These are phyloP conservation scores for Pseudomonodictys pantanalensis DNA, from an alignment of 495 filamentous ascomycete genomes.

Conservation along the genomic window DNA sequence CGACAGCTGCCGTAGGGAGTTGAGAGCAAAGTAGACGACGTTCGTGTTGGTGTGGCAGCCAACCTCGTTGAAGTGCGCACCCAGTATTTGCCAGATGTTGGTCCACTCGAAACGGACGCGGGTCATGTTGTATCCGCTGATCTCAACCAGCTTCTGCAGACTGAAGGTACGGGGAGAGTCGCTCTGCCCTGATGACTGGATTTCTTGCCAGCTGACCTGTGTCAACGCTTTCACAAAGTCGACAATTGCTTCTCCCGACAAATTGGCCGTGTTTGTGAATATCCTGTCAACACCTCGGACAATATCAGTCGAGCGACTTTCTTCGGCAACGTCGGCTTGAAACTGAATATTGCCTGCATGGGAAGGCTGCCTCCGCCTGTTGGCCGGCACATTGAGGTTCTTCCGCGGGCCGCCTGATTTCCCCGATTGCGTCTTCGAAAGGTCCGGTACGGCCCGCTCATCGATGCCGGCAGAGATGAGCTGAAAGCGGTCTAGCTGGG, in stretches of 20 bases:
- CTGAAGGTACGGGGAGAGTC: slow-evolving; percentile 94
- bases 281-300: slow-evolving; percentile 90
- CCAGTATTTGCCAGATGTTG: slow-evolving; percentile 92
- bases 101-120: slow-evolving; percentile 98
- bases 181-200: slow-evolving; percentile 91
- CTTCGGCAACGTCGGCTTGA: slow-evolving; percentile 81
- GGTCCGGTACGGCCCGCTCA: slow-evolving; percentile 86
- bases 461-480: slow-evolving; percentile 93
- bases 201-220: slow-evolving; percentile 98
- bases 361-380: slow-evolving; percentile 59
- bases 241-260: slow-evolving; percentile 95
- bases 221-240: slow-evolving; percentile 90
- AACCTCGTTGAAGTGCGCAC: slow-evolving; percentile 96
- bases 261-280: slow-evolving; percentile 90
- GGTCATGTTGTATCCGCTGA: slow-evolving; percentile 99
- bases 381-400: slow-evolving; percentile 61
- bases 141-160: slow-evolving; percentile 96
- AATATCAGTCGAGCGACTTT: slow-evolving; percentile 87
- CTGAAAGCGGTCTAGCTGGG: slow-evolving; percentile 92
- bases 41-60: slow-evolving; percentile 92
- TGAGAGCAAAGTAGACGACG: slow-evolving; percentile 94
- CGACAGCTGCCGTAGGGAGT: slow-evolving; percentile 89
- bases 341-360: slow-evolving; percentile 64
- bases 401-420: slow-evolving; percentile 55
- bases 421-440: slow-evolving; percentile 71